Evolutionary conservation across 768 basidiomycete species (phyloP).

Genomic region (Hemileccinum impolitum): DNA sequence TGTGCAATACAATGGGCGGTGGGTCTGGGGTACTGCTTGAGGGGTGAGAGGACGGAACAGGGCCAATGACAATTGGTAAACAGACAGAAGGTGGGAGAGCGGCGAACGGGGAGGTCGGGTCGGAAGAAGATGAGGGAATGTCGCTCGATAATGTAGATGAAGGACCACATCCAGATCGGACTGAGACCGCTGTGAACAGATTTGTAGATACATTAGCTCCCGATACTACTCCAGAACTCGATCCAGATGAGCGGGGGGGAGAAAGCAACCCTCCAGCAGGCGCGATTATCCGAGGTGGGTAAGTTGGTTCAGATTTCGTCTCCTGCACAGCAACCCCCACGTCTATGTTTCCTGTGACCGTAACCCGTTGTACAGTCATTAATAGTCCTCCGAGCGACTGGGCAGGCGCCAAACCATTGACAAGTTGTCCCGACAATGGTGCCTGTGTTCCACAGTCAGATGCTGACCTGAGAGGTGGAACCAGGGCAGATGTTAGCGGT

Average conservation of each 20-base stretch:
- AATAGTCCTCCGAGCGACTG: background rate
- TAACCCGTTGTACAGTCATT: background rate
- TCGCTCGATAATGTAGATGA: slow-evolving; percentile 17
- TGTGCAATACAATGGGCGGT: slow-evolving; percentile 74
- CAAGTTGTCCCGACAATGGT: slow-evolving; percentile 3
- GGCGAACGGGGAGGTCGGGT: slow-evolving; percentile 23
- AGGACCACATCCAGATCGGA: background rate
- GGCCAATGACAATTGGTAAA: slow-evolving; percentile 74
- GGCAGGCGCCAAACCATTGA: background rate
- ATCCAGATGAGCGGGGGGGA: background rate
- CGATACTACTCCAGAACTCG: slow-evolving; percentile 5
- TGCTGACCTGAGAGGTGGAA: slow-evolving; percentile 39
- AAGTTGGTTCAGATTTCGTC: slow-evolving; percentile 7
- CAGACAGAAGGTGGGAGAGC: slow-evolving; percentile 45
- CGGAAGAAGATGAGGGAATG: slow-evolving; percentile 13
- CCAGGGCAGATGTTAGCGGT: slow-evolving; percentile 61
- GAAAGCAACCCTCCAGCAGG: background rate
- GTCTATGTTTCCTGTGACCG: too few species aligned
- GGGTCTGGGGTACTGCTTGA: slow-evolving; percentile 42
- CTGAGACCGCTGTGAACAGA: slow-evolving; percentile 14
- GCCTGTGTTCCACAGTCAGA: slow-evolving; percentile 4
- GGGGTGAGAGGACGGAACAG: slow-evolving; percentile 63
- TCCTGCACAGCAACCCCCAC: background rate
- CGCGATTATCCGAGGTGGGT: background rate
- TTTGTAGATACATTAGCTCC: slow-evolving; percentile 9